A percentile compares a stretch with the other conserved stretches of the same genome.
phyloP scores from a whole-genome alignment of 2,329 filamentous ascomycete genomes.

The Diaporthe humulicola region DNA sequence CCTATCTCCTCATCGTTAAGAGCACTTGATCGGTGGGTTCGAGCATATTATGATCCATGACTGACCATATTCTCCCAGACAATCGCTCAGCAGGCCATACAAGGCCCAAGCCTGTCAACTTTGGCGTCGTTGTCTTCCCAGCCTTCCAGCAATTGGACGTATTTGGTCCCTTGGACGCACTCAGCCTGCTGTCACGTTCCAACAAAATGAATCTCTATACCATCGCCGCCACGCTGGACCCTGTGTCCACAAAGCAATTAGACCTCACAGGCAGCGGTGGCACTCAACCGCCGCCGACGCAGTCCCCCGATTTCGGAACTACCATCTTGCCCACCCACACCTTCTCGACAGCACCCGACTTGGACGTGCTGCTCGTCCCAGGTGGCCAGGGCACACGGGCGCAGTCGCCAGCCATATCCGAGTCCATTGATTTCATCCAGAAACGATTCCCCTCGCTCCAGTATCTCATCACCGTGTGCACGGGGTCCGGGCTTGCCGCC shows the following conservation, averaged over 20 bases:
- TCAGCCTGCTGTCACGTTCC: conserved; percentile 44
- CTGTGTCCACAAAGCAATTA: conserved; percentile 39
- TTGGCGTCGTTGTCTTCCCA: conserved; percentile 45
- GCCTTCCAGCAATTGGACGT: conserved; percentile 46
- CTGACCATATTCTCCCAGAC: neutral
- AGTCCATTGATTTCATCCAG: conserved; percentile 55
- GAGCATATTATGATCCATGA: neutral
- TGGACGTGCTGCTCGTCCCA: conserved; percentile 75
- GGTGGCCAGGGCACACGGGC: conserved; percentile 67
- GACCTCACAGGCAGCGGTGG: neutral
- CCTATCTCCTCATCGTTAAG: too few relatives aligned
- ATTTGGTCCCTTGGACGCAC: conserved; percentile 46
- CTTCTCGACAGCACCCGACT: conserved; percentile 62
- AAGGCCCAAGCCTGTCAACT: conserved; percentile 31
- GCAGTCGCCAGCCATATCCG: conserved; percentile 3
- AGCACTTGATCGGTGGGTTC: neutral
- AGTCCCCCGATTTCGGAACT: conserved; percentile 14
- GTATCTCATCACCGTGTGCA: conserved; percentile 70
- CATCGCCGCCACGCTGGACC: conserved; percentile 43
- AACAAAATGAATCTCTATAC: conserved; percentile 42
- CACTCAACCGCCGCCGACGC: neutral
- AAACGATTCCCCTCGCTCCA: conserved; percentile 54
- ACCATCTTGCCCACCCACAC: conserved; percentile 61
- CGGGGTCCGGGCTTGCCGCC: conserved; percentile 65
- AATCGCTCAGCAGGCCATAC: neutral